Base-by-base conservation (phyloP, 164 flowering plant genomes). In the Dillenia turbinata region DNA sequence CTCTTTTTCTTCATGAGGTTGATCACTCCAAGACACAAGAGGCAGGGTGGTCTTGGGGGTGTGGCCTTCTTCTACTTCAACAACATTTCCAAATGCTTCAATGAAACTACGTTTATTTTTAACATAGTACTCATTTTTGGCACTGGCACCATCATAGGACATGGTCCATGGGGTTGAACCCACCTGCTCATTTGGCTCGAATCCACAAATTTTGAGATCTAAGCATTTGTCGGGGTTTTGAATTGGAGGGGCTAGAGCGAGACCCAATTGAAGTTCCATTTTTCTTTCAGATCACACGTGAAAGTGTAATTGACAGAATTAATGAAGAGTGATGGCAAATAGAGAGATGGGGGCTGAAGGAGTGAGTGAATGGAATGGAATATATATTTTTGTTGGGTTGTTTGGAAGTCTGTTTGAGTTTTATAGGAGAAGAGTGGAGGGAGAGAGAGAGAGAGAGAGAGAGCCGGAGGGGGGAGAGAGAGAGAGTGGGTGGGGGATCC, bases 191-290 rank as follows among this genome's bases (percentile, higher is more conserved):
- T 43, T 61, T 24, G 71, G 43, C 48, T 69, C 66, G 47, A 48
- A 56, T 12, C 33, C 47, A n/a, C 11, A 12, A 47, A 13, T 14
- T 59, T 76, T 69, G 5, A 69, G 48, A 52, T 71, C 78, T n/a
- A 74, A 69, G 47, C 69, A 69, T 44, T 59, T 61, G 5, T 43
- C 14, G 1, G 57, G 51, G 65, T 56, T 63, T 60, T 45, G 40
- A 33, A 33, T 57, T 4, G 81, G 69, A 47, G 40, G 40, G 40
- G 7, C 40, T 33, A 66, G 79, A 9, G 79, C 66, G 14, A 77
- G 73, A 49, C 76, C 77, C 9, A 80, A 64, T 56, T 79, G 68
- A 22, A 79, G 77, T 66, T 77, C 83, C 81, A 79, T 79, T n/a
- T 14, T 2, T 47, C 57, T 33, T 5, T 5, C 6, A 33, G 40